A percentile compares a stretch with the other conserved stretches of the same genome.
Conservation (phyloP, 176 grass and related monocot species). For the Panicum miliaceum region DNA sequence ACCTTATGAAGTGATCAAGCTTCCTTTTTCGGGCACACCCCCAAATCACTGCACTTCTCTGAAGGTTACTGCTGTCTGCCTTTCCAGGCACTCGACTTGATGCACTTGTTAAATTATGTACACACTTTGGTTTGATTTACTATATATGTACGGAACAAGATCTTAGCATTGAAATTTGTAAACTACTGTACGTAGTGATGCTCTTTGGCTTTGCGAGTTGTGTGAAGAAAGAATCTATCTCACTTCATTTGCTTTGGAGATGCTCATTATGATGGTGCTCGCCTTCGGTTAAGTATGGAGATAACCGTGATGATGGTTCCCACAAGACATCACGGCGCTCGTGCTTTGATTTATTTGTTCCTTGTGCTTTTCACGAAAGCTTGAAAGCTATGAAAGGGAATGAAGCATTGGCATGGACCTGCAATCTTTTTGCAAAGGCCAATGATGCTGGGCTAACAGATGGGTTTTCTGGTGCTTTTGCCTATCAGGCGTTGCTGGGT, state of each 20-base stretch:
- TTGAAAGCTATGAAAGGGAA: constrained; percentile 46
- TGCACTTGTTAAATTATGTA: constrained; percentile 21
- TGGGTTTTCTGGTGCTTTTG: background rate
- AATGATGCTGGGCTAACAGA: background rate
- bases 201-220: constrained; percentile 29
- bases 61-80: constrained; percentile 29
- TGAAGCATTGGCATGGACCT: constrained; percentile 26
- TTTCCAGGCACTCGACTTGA: constrained; percentile 11
- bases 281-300: constrained; percentile 23
- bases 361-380: constrained; percentile 33
- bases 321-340: constrained; percentile 9
- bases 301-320: constrained; percentile 41
- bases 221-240: constrained; percentile 39
- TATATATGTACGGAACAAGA: constrained; percentile 19
- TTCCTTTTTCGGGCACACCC: constrained; percentile 39
- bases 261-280: constrained; percentile 35
- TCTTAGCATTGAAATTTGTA: constrained; percentile 33
- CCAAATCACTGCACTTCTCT: constrained; percentile 10
- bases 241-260: constrained; percentile 36
- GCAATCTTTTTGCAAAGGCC: constrained; percentile 42
- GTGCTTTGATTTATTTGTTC: constrained; percentile 42
- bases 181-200: constrained; percentile 15
- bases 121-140: constrained; percentile 11
- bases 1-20: constrained; percentile 10
- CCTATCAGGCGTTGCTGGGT: background rate